Evolutionary conservation across 75 land plant species (phyloP), one percentile per base, ranked within the genome.

Genomic region (Pinus tabuliformis): DNA sequence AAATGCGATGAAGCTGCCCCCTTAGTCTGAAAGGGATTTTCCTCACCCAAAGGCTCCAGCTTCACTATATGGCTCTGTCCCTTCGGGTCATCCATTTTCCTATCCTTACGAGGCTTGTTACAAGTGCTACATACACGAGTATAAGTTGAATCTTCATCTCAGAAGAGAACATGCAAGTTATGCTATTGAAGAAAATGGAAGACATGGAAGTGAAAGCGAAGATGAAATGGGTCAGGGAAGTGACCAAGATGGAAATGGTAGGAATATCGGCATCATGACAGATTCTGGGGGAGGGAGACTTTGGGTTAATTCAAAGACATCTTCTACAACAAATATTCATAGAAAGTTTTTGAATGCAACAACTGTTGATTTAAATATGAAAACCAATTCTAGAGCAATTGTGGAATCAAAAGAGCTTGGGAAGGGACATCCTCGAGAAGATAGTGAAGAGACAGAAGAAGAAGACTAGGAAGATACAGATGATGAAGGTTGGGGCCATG

Each of bases 71-170:
- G 85, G 78, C 4, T 66, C 90, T 77, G 85, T 79, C 37, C 80
- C 91, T 66, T 74, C 82, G 93, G 26, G 89, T 2, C 89, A 92
- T 8, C 99, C 99, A 57, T 95, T 86, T 80, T 91, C 87, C 17
- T 97, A 98, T 75, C 99, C 95, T 33, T 88, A 91, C 70, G 87
- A 86, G 70, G 98, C 95, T 36, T 97, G 98, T 80, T 89, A 83
- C 8, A 97, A 97, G 79, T 77, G 93, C 21, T 97, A 97, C 85
- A 94, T 95, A 45, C 95, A 95, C 52, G 95, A 92, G 62, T 97
- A 97, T 82, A 97, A 97, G 78, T 85, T 97, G 0, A 97, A 97
- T 78, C 93, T 97, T 60, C 99, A 97, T 78, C 74, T 95, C 18
- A 91, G 80, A 77, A 82, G 77, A 62, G 90, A 87, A 70, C 99